These are phyloP conservation scores for Fusarium sacchari DNA, from an alignment of 2,329 filamentous ascomycete species.

Conservation along the genomic window DNA sequence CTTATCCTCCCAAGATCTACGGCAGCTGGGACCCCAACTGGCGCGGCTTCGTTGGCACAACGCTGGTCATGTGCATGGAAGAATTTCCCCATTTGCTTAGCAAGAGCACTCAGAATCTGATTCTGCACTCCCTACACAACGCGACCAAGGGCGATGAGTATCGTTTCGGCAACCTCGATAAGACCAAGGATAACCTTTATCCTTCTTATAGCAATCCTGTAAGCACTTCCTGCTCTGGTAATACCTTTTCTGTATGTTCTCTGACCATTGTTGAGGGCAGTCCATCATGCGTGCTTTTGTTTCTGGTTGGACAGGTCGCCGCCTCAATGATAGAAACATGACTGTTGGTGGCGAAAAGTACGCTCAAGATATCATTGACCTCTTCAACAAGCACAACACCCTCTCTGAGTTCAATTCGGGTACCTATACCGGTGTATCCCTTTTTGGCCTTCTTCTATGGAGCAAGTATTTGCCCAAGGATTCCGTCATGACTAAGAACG, in stretches of 20 bases:
- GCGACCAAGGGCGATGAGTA: conserved; percentile 69
- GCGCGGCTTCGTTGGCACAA: conserved; percentile 70
- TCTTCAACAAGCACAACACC: conserved; percentile 66
- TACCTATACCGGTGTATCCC: conserved; percentile 70
- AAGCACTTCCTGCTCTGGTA: conserved; percentile 4
- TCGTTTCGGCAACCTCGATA: conserved; percentile 64
- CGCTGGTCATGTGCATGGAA: conserved; percentile 67
- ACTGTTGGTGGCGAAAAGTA: conserved; percentile 65
- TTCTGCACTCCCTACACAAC: conserved; percentile 65
- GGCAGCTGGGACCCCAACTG: conserved; percentile 72
- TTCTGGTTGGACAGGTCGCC: conserved; percentile 67
- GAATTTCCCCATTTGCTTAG: conserved; percentile 63
- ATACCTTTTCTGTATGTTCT: fast-evolving
- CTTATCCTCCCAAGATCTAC: conserved; percentile 64
- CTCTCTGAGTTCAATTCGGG: conserved; percentile 71
- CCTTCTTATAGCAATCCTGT: conserved; percentile 69
- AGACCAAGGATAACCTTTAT: conserved; percentile 68
- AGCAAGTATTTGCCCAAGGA: conserved; percentile 65
- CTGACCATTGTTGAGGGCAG: not conserved
- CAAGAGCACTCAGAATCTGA: conserved; percentile 50
- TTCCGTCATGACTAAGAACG: conserved; percentile 64
- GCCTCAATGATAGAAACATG: conserved; percentile 66
- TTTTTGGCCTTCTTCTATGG: conserved; percentile 68
- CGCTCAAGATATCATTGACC: conserved; percentile 63
- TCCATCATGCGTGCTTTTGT: conserved; percentile 71